These are phyloP conservation scores for Suillus luteus DNA, from an alignment of 768 basidiomycete genomes.

Conservation along the genomic window DNA sequence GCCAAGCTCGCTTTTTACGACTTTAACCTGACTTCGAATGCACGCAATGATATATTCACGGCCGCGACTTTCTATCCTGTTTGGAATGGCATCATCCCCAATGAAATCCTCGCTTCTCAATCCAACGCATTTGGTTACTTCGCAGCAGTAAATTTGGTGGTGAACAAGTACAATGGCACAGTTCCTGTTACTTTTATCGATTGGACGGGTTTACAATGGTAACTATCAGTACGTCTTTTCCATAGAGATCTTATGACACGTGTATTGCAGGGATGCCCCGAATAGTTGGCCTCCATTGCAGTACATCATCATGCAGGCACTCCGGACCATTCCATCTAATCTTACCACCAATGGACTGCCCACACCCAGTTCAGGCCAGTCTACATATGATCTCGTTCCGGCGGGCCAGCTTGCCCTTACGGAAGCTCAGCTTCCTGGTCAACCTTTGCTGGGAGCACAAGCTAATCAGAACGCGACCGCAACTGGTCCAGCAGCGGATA, in stretches of 20 bases:
- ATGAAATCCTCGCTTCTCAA: slow-evolving; percentile 58
- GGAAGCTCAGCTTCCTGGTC: slow-evolving; percentile 72
- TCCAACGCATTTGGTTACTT: slow-evolving; percentile 73
- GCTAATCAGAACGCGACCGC: slow-evolving; percentile 48
- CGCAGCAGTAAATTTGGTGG: slow-evolving; percentile 70
- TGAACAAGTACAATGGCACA: slow-evolving; percentile 88
- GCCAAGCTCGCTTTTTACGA: slow-evolving; percentile 89
- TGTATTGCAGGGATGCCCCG: slow-evolving; percentile 67
- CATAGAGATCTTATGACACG: not conserved
- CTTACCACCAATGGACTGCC: slow-evolving; percentile 62
- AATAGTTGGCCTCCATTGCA: slow-evolving; percentile 89
- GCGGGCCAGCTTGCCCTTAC: slow-evolving; percentile 76
- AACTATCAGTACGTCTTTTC: slow-evolving; percentile 13
- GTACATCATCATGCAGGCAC: slow-evolving; percentile 77
- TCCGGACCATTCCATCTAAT: slow-evolving; percentile 73
- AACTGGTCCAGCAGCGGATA: slow-evolving; percentile 57
- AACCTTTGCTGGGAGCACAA: slow-evolving; percentile 45
- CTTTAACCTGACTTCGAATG: slow-evolving; percentile 73
- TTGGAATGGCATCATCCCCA: slow-evolving; percentile 85
- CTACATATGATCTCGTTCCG: slow-evolving; percentile 71
- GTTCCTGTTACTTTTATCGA: slow-evolving; percentile 78
- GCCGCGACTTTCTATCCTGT: slow-evolving; percentile 80
- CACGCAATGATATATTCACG: slow-evolving; percentile 68
- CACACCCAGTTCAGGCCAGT: slow-evolving; percentile 47
- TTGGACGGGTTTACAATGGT: slow-evolving; percentile 81